phyloP scores from a whole-genome alignment of 2,329 filamentous ascomycete genomes.

The Harringtonia lauricola region DNA sequence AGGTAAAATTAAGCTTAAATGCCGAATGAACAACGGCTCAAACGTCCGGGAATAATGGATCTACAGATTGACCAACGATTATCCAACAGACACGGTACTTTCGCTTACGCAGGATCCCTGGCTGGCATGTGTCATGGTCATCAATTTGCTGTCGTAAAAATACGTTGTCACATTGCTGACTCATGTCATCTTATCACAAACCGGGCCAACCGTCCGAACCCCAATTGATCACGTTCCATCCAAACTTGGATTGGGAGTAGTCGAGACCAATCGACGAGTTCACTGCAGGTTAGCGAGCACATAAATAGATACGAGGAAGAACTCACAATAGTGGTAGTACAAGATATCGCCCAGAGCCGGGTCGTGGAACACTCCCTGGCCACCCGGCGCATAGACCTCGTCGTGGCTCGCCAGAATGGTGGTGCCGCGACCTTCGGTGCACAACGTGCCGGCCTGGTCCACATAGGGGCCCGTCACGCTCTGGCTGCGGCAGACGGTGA shows the following conservation, averaged over 20 bases:
- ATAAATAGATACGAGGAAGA: background rate
- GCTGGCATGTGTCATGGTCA: too few relatives aligned
- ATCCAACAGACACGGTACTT: too few relatives aligned
- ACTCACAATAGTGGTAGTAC: constrained; percentile 49
- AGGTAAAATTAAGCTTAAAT: too few relatives aligned
- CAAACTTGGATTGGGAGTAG: background rate
- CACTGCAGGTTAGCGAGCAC: background rate
- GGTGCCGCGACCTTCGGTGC: constrained; percentile 45
- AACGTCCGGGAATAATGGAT: too few relatives aligned
- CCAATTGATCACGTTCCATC: constrained; percentile 4
- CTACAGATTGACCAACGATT: too few relatives aligned
- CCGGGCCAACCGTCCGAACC: constrained; percentile 1
- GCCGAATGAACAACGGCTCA: too few relatives aligned
- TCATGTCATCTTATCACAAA: too few relatives aligned
- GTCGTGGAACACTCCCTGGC: constrained; percentile 47
- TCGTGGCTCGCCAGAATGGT: constrained; percentile 45
- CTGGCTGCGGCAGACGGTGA: constrained; percentile 50
- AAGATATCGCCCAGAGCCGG: constrained; percentile 32
- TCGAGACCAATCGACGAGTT: constrained; percentile 2
- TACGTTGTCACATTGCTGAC: too few relatives aligned
- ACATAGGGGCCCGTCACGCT: constrained; percentile 42
- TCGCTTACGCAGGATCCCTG: too few relatives aligned
- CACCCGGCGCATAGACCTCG: constrained; percentile 50
- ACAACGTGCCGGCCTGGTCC: constrained; percentile 41
- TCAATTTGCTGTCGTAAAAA: too few relatives aligned